Base-by-base conservation (phyloP, 2,329 filamentous ascomycete species). In the Colletotrichum cordylinicola region DNA sequence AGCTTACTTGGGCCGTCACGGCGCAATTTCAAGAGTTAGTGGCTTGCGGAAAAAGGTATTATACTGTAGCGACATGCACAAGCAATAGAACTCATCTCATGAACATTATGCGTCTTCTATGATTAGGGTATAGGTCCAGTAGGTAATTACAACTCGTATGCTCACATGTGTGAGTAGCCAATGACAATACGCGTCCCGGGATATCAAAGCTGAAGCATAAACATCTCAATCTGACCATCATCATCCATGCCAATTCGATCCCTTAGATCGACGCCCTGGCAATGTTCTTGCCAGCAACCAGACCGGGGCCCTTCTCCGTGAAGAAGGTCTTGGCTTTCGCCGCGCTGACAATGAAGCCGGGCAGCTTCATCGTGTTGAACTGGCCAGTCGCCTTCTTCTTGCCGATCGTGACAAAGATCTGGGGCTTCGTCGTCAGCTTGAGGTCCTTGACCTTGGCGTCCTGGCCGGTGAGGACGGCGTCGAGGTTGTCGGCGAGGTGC, bases 401-500 rank as follows among this genome's bases (percentile, higher is more conserved):
- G 48, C 75, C 75, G 24, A 77, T 75, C 3, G 75, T 77, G 24
- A 77, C 68, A 8, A 76, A 77, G 10, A 77, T 62, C 67, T 77
- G 74, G 5, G 74, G 74, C 71, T 76, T 76, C 6, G 71, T 60
- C 16, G 73, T 75, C 55, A 75, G 73, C 73, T 75, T 77, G 15
- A 77, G 67, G 39, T 74, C 75, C 66, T 75, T 71, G 61, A 75
- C 72, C 67, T 64, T 74, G 21, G 67, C 48, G 21, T 75, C 66
- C 35, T 75, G 66, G 43, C 73, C 73, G 24, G 72, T 70, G 56
- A 77, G 72, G 24, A 79, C 78, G 12, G 80, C 80, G 1, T 82
- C 77, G 35, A 87, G 79, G 62, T 87, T 82, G 52, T 78, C 77
- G n/a, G 82, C 81, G 39, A 87, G 79, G 70, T 86, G 83, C 24